Base-by-base conservation (phyloP, 306 rosid species). In the Prunus dulcis region DNA sequence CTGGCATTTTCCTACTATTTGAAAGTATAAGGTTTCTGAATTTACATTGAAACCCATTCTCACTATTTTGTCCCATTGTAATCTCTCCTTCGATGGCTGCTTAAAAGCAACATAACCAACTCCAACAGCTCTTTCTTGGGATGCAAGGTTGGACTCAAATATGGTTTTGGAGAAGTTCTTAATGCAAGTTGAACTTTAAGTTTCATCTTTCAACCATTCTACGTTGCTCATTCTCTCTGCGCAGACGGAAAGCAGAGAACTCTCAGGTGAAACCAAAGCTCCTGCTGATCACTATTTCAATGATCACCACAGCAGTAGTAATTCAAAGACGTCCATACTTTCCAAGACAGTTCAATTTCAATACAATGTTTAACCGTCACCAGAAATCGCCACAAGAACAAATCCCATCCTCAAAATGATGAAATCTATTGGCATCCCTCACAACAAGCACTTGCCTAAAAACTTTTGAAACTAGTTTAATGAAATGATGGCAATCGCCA, bases 371-470 rank as follows among this genome's bases (percentile, higher is more conserved):
- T 23, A 67, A 56, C 41, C 12, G 51, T 91, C 84, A 91, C 93
- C 97, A 91, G 73, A 87, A 89, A 79, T 91, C 94, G 62, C 89
- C 84, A 85, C 97, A 91, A 68, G 92, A 91, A 83, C 97, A 89
- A 46, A 67, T 20, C 51, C 97, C 92, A 18, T 80, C 78, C 77
- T 81, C 72, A 77, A 91, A 91, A 79, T 86, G 92, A 83, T 89
- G 97, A 73, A 91, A 91, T 76, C 97, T 87, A 62, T 75, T 89
- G 76, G 92, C 88, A 86, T 91, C 97, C 86, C 92, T 87, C 27
- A 91, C 89, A 78, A 86, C 72, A 51, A 91, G 89, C 64, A 76
- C 55, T 52, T 87, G 80, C 46, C 76, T 82, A 64, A 84, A 89
- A 72, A 84, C 46, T 79, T 80, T 82, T 8, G 97, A 87, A 6